phyloP scores from a whole-genome alignment of 202 grass and related monocot genomes.

The Eragrostis tef region DNA sequence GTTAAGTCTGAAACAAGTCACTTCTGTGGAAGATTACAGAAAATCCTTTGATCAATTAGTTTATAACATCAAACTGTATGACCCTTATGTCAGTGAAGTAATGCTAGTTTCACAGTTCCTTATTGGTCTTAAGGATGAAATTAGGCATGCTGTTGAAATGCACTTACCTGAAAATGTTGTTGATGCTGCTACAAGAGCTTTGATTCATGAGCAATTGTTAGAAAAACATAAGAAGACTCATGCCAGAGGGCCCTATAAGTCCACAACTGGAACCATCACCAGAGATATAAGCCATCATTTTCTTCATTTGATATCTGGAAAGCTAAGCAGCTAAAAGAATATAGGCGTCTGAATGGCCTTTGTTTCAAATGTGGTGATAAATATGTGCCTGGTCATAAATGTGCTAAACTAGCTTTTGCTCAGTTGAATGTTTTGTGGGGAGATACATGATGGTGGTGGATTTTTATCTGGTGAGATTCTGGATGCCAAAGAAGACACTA shows the following conservation, averaged over 20 bases:
- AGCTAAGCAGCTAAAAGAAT: neutral
- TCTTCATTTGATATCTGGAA: neutral
- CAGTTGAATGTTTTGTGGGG: neutral
- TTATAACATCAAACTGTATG: neutral
- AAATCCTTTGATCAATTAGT: neutral
- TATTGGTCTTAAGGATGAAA: neutral
- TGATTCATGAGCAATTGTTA: neutral
- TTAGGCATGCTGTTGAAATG: neutral
- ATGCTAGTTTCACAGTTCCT: neutral
- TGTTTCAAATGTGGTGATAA: neutral
- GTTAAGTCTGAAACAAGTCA: rapidly evolving
- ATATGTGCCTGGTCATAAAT: neutral
- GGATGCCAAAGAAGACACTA: neutral
- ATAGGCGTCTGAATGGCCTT: rapidly evolving
- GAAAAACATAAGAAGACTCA: no score
- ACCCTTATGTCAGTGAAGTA: neutral
- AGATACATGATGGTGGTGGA: neutral
- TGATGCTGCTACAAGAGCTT: neutral
- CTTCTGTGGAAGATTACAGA: neutral
- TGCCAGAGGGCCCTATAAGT: no score
- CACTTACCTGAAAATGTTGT: neutral
- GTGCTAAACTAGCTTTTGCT: rapidly evolving
- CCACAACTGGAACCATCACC: no score
- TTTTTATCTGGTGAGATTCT: neutral
- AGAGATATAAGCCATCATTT: no score